Evolutionary conservation across 345 rosid genomes (phyloP).

Genomic region (Dimocarpus longan): DNA sequence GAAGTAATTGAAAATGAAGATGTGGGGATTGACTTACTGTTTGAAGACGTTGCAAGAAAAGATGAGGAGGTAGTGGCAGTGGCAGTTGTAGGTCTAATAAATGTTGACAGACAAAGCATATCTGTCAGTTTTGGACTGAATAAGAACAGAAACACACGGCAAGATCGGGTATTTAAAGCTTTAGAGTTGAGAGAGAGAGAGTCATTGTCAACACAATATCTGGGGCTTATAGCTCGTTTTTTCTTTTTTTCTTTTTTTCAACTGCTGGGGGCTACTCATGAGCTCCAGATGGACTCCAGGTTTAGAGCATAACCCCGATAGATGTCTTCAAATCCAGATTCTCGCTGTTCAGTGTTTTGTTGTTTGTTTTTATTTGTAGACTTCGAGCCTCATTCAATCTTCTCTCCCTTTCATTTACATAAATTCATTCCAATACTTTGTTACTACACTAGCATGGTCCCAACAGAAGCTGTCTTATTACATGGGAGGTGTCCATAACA

Average conservation of each 20-base stretch:
- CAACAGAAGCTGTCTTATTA: slow-evolving; percentile 18
- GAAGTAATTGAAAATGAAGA: slow-evolving; percentile 16
- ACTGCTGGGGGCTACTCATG: background rate
- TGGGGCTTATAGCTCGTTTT: slow-evolving; percentile 14
- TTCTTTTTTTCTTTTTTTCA: background rate
- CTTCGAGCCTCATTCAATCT: background rate
- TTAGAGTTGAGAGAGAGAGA: slow-evolving; percentile 3
- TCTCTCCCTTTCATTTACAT: background rate
- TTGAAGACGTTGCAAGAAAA: background rate
- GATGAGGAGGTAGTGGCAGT: background rate
- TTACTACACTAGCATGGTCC: slow-evolving; percentile 24
- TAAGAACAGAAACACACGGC: slow-evolving; percentile 5
- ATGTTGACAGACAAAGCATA: slow-evolving; percentile 31
- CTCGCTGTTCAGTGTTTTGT: slow-evolving; percentile 5
- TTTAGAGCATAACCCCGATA: background rate
- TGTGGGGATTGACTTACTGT: background rate
- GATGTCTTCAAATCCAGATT: slow-evolving; percentile 7
- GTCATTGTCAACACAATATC: background rate
- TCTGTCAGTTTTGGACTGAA: slow-evolving; percentile 38
- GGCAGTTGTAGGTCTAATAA: slow-evolving; percentile 23
- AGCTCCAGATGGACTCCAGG: background rate
- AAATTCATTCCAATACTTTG: background rate
- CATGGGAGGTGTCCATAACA: slow-evolving; percentile 5
- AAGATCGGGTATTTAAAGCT: slow-evolving; percentile 26
- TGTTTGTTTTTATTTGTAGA: slow-evolving; percentile 4